Base-by-base conservation (phyloP, 2,329 filamentous ascomycete species). In the Ilyonectria sp. region DNA sequence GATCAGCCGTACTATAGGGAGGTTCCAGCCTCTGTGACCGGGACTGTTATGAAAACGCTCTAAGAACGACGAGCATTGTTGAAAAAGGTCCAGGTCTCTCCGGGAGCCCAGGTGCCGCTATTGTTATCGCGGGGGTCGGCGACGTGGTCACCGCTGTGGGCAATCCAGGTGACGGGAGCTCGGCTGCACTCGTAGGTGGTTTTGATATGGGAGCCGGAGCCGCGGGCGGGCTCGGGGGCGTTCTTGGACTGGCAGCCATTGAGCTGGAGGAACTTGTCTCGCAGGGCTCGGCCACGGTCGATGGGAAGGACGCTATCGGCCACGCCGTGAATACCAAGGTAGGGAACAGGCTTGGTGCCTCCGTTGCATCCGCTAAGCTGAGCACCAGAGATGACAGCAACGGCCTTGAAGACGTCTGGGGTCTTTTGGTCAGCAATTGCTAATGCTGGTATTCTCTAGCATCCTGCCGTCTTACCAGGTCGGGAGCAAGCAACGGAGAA, bases 401-500 rank as follows among this genome's bases (percentile, higher is more conserved):
- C 79, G 47, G 81, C 83, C 37, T 80, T 79, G 74, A 84, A 80
- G 63, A 53, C 29, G 49, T 53, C 49, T 53, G 19, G 49, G 49
- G 26, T 8, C 49, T 53, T 33, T 53, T n/a, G 35, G 13, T 53
- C 19, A 53, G 49, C 10, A 53, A 53, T 53, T 53, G 49, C 49
- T 53, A 53, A 33, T 53, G 31, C n/a, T 53, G 29, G 26, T 33
- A 33, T 53, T 53, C 49, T 35, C 49, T 53, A 53, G 49, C 49
- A 53, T 33, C 5, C 6, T 35, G n/a, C 29, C 5, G 13, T 53
- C 49, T 70, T 53, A 44, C 72, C 69, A 13, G 82, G 78, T 17
- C 79, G 79, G 3, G 82, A 78, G 69, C 83, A 85, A 4, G 83
- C 83, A 15, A 84, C 71, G 1, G 79, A 76, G 71, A 78, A 82